phyloP scores from a whole-genome alignment of 257 asterid genomes.

The Lavandula angustifolia region DNA sequence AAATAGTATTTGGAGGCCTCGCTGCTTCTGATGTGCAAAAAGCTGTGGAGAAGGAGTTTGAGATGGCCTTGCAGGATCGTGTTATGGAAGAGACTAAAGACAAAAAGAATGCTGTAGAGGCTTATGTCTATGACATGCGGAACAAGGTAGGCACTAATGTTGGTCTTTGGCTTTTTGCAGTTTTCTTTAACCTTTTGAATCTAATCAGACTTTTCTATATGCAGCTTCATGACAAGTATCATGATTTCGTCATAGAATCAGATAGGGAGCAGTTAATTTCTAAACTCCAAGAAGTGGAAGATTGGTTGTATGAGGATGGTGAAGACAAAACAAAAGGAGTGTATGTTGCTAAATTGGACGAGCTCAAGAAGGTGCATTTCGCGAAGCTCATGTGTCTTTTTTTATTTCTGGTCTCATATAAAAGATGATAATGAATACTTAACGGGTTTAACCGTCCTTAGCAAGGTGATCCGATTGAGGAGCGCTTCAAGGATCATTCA shows the following conservation, averaged over 20 bases:
- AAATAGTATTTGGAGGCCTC: conserved; percentile 73
- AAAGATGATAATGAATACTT: too few relatives aligned
- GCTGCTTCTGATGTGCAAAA: conserved; percentile 69
- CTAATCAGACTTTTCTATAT: conserved; percentile 24
- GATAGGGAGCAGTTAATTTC: conserved; percentile 73
- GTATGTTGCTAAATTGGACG: conserved; percentile 80
- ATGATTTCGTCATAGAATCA: conserved; percentile 61
- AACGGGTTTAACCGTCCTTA: not conserved
- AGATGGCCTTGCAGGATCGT: conserved; percentile 98
- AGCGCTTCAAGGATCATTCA: conserved; percentile 69
- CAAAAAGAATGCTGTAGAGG: conserved; percentile 93
- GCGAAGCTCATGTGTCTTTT: too few relatives aligned
- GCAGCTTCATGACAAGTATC: conserved; percentile 80
- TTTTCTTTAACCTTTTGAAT: not conserved
- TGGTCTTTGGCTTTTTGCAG: too few relatives aligned
- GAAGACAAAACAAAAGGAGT: conserved; percentile 86
- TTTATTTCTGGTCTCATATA: not conserved
- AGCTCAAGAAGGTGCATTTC: conserved; percentile 56
- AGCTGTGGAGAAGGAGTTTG: conserved; percentile 90
- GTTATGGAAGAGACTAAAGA: conserved; percentile 98
- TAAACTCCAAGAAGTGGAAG: conserved; percentile 87
- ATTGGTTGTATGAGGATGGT: conserved; percentile 96
- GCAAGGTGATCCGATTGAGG: conserved; percentile 96
- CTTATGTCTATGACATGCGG: conserved; percentile 91
- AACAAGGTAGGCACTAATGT: conserved; percentile 60